Evolutionary conservation across 1,284 basidiomycete species (phyloP).

Genomic region (Cryptococcus sp.): DNA sequence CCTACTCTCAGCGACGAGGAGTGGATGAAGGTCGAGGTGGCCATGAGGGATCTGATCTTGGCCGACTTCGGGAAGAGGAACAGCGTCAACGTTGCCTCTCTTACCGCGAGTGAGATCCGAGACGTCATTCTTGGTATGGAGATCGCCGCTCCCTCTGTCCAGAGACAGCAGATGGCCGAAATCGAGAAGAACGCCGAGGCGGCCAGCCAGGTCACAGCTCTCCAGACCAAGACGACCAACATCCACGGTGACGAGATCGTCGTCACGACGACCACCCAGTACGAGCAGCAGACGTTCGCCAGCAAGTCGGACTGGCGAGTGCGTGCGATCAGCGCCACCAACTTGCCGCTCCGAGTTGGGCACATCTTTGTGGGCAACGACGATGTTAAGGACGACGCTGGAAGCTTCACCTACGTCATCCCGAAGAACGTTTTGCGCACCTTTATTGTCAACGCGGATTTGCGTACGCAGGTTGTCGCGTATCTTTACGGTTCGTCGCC

Average conservation of each 20-base stretch:
- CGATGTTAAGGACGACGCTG: slow-evolving; percentile 95
- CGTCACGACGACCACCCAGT: slow-evolving; percentile 94
- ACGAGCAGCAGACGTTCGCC: slow-evolving; percentile 95
- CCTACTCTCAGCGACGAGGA: slow-evolving; percentile 91
- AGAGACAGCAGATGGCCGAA: slow-evolving; percentile 99
- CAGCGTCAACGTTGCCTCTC: slow-evolving; percentile 95
- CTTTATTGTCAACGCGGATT: slow-evolving; percentile 89
- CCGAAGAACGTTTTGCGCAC: slow-evolving; percentile 96
- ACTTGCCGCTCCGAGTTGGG: slow-evolving; percentile 91
- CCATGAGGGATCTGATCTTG: slow-evolving; percentile 88
- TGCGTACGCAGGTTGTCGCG: slow-evolving; percentile 93
- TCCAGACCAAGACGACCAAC: slow-evolving; percentile 97
- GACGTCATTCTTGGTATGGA: slow-evolving; percentile 90
- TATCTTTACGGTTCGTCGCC: slow-evolving; percentile 92
- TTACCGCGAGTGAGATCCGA: slow-evolving; percentile 93
- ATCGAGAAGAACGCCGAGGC: slow-evolving; percentile 95
- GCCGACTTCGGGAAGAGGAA: slow-evolving; percentile 99
- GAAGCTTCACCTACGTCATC: slow-evolving; percentile 89
- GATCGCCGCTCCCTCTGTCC: slow-evolving; percentile 56
- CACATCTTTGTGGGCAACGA: slow-evolving; percentile 98
- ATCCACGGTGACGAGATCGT: slow-evolving; percentile 90
- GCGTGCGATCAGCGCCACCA: slow-evolving; percentile 91
- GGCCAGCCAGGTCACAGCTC: slow-evolving; percentile 82
- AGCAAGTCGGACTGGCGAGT: slow-evolving; percentile 99
- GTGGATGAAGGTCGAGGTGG: slow-evolving; percentile 99